phyloP scores from a whole-genome alignment of 2,329 filamentous ascomycete species.

The Talaromyces rugulosus region DNA sequence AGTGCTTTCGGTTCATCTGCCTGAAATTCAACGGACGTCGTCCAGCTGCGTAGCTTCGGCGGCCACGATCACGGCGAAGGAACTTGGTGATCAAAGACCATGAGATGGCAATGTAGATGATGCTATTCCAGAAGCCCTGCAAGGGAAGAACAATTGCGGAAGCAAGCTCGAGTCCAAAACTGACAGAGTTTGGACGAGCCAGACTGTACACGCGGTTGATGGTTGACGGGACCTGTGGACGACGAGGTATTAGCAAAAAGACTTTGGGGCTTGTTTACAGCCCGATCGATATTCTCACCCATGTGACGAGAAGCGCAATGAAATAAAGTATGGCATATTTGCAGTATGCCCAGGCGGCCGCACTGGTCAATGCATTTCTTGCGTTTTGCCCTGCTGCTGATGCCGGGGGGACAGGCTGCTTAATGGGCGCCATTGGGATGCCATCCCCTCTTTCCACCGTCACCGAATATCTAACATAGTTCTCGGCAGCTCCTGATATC shows the following conservation, averaged over 20 bases:
- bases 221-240: slow-evolving; percentile 60
- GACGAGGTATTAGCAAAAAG: neutral
- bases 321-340: slow-evolving; percentile 39
- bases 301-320: slow-evolving; percentile 39
- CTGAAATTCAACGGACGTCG: neutral
- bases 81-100: slow-evolving; percentile 56
- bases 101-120: slow-evolving; percentile 71
- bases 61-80: neutral
- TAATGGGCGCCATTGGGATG: slow-evolving; percentile 6
- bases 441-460: slow-evolving; percentile 24
- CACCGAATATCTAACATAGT: slow-evolving; percentile 23
- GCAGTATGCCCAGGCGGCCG: slow-evolving; percentile 36
- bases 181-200: slow-evolving; percentile 50
- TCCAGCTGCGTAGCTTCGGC: neutral
- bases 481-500: neutral
- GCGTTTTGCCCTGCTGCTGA: neutral
- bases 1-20: neutral
- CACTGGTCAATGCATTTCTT: slow-evolving; percentile 17
- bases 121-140: slow-evolving; percentile 79
- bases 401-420: neutral
- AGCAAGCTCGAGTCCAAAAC: slow-evolving; percentile 62
- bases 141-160: slow-evolving; percentile 72
- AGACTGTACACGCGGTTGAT: slow-evolving; percentile 72
- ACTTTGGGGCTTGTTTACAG: neutral
- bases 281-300: slow-evolving; percentile 22